Base-by-base conservation (phyloP, 345 rosid genomes). In the Brassica nigra region DNA sequence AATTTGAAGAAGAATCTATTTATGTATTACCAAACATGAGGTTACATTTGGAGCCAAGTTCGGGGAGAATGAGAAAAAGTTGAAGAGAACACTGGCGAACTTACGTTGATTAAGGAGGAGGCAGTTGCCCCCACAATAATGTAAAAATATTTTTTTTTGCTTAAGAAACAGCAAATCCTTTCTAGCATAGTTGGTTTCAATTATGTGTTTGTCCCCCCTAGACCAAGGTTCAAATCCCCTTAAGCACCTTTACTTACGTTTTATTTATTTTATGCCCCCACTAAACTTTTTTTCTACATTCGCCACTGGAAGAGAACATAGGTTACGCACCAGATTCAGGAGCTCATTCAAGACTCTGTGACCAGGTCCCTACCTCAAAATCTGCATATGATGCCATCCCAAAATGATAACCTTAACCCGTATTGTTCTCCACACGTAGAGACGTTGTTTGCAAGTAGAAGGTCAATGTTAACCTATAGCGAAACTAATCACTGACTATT, bases 351-450 rank as follows among this genome's bases (percentile, higher is more conserved):
- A 68, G 18, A 27, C 36, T 44, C 58, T 3, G 7, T 42, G 58
- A 42, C 36, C 30, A 62, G 72, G 7, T 85, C 84, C 76, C 6
- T 85, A 65, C 82, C 89, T n/a, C 93, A 92, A 11, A 94, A 90
- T 39, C 87, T 90, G 33, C 88, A 91, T 49, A 86, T 87, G 88
- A 78, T 79, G 81, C 91, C 88, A 39, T 52, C 68, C 2, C 89
- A 83, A 20, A 90, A 85, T 69, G 91, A 87, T 47, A 42, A 36
- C 58, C 27, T n/a, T 18, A 70, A 31, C 4, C 5, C 6, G 16
- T 49, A 55, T 31, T 54, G 8, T 54, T 71, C 65, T 55, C 52
- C 76, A 52, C 54, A 65, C 14, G 11, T 9, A 39, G 47, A 77
- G 52, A 82, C 72, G 28, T 66, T 81, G 71, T 78, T 71, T 15